phyloP scores from a whole-genome alignment of 345 rosid genomes.

The Eucalyptus tenuipes region DNA sequence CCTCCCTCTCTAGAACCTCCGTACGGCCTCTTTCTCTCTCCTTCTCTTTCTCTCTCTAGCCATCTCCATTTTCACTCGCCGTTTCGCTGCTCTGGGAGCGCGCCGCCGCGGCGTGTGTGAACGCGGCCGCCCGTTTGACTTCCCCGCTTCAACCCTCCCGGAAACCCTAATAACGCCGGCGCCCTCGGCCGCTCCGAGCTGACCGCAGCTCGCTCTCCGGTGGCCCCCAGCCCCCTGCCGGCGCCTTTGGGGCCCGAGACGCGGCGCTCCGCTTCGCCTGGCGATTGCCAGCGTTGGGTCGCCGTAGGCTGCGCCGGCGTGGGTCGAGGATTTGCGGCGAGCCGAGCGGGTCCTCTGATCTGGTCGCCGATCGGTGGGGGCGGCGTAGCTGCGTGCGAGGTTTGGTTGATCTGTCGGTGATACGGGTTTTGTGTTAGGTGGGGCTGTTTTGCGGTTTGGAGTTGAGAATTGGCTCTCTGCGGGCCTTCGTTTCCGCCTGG shows the following conservation, averaged over 20 bases:
- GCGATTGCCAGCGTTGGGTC: not conserved
- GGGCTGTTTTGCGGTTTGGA: not conserved
- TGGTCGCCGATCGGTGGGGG: not conserved
- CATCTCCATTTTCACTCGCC: not conserved
- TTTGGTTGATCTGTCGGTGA: not conserved
- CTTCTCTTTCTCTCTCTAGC: not conserved
- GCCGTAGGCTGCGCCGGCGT: not conserved
- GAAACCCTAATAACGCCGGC: not conserved
- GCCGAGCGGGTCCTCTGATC: not conserved
- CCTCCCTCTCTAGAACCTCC: not conserved
- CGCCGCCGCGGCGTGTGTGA: not conserved
- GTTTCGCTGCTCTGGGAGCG: not conserved
- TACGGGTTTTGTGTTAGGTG: not conserved
- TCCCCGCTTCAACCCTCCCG: not conserved
- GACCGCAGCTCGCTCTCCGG: not conserved
- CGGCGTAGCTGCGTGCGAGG: not conserved
- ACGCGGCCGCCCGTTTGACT: not conserved
- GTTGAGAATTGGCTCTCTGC: not conserved
- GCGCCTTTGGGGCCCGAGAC: not conserved
- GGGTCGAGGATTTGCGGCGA: not conserved
- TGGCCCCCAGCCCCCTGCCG: not conserved
- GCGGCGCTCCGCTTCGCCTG: not conserved
- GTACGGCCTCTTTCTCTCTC: not conserved
- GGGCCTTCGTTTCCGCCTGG: not conserved
- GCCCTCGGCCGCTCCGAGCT: not conserved